phyloP scores from a whole-genome alignment of 352 stramenopile genomes.

The Aphanomyces stellatus region DNA sequence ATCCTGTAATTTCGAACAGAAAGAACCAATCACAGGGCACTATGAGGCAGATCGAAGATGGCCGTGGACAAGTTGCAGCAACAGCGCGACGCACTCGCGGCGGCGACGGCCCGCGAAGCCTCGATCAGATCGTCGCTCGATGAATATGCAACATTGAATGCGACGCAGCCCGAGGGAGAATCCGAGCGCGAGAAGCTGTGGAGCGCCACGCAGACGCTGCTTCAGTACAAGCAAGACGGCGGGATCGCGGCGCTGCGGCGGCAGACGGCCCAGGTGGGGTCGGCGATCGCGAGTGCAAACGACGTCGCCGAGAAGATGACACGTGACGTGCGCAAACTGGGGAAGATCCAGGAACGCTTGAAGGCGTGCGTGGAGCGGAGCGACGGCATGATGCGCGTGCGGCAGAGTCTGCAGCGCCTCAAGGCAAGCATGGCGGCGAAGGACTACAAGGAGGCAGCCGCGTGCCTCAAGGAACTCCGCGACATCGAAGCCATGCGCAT shows the following conservation, averaged over 20 bases:
- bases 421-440: slow-evolving; percentile 65
- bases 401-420: slow-evolving; percentile 64
- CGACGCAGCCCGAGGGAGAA: neutral
- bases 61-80: neutral
- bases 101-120: neutral
- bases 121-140: neutral
- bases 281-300: slow-evolving; percentile 78
- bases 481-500: slow-evolving; percentile 56
- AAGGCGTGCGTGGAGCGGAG: slow-evolving; percentile 49
- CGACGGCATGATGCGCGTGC: slow-evolving; percentile 61
- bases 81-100: slow-evolving; percentile 6
- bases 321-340: slow-evolving; percentile 65
- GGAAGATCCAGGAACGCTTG: slow-evolving; percentile 74
- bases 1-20: neutral
- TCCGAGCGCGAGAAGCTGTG: neutral
- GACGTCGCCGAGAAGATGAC: slow-evolving; percentile 88
- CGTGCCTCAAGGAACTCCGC: slow-evolving; percentile 66
- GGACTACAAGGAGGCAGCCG: slow-evolving; percentile 59
- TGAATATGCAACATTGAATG: neutral
- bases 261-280: slow-evolving; percentile 71
- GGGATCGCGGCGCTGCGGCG: slow-evolving; percentile 40
- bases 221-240: slow-evolving; percentile 5
- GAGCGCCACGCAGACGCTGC: neutral
- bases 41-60: neutral
- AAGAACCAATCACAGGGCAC: neutral